A percentile compares a stretch with the other conserved stretches of the same genome.
Conservation (phyloP, 2,329 filamentous ascomycete genomes). For the Penicillium oxalicum region DNA sequence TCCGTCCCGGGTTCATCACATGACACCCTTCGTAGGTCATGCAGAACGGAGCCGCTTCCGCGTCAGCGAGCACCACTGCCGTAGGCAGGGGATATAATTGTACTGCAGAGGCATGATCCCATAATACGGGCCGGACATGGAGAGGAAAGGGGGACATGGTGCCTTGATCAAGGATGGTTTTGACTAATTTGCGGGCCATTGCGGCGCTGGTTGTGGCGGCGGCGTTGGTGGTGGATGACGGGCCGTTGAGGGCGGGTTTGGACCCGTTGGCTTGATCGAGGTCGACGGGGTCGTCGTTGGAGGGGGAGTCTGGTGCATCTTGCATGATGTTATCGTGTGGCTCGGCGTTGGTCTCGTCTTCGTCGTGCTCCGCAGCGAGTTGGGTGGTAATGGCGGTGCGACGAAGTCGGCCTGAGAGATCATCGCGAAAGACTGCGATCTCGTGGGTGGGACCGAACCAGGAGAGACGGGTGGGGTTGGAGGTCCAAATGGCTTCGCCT, state of each 20-base stretch:
- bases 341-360: constrained; percentile 15
- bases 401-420: constrained; percentile 72
- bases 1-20: constrained; percentile 82
- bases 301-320: constrained; percentile 20
- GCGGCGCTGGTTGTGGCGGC: constrained; percentile 25
- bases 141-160: constrained; percentile 82
- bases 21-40: constrained; percentile 93
- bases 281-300: constrained; percentile 12
- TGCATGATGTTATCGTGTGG: constrained; percentile 11
- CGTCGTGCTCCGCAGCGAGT: constrained; percentile 12
- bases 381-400: constrained; percentile 70
- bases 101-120: constrained; percentile 74
- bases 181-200: constrained; percentile 71
- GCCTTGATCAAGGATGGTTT: constrained; percentile 86
- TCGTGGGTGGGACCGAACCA: constrained; percentile 87
- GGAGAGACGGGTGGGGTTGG: constrained; percentile 74
- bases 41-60: constrained; percentile 73
- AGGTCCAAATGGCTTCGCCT: constrained; percentile 79
- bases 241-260: constrained; percentile 9
- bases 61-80: constrained; percentile 73
- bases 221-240: constrained; percentile 23
- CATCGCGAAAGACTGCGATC: constrained; percentile 79
- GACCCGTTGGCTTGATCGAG: constrained; percentile 11
- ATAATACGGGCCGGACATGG: constrained; percentile 72
- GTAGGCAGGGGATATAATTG: constrained; percentile 86